Base-by-base conservation (phyloP, 106 monocot genomes). In the Hemerocallis citrina region DNA sequence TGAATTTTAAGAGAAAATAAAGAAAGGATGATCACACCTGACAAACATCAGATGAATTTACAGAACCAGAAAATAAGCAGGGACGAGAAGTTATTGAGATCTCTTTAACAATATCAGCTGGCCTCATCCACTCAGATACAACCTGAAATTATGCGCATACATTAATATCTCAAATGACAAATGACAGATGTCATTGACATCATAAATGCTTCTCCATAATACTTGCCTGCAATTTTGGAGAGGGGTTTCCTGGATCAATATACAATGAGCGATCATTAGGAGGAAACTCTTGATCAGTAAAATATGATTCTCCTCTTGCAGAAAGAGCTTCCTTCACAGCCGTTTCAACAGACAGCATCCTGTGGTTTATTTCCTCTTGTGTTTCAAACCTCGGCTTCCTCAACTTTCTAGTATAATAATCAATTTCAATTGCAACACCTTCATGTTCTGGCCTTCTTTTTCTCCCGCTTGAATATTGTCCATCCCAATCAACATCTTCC, bases 31-130 rank as follows among this genome's bases (percentile, higher is more conserved):
- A 60, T 1, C 25, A 11, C 42, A 88, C 98, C 92, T 98, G 98
- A 68, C 98, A 98, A 72, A 98, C 98, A 98, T 98, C 98, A 28
- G 98, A 98, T 50, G 98, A 92, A 77, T 98, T 92, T n/a, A 82
- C 57, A 65, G 81, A 62, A 16, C 75, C 92, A 61, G 92, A 98
- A 77, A 82, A 98, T 50, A 98, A 80, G 74, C 98, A 98, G 14
- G 98, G 98, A 7, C 28, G 56, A 36, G 79, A 76, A 48, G 81
- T 63, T 1, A 73, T 55, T 59, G 67, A 84, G 55, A 68, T 84
- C 41, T 63, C 74, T 68, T 77, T 96, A 28, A 85, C 83, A 14
- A 98, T 82, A 17, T 98, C 92, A 77, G 55, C 64, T 40, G 98
- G 88, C 63, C 98, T 76, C 92, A 78, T 85, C 98, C 98, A 98